A percentile compares a stretch with the other conserved stretches of the same genome.
Conservation (phyloP, 2,329 filamentous ascomycete genomes). For the Phialocephala sp. region DNA sequence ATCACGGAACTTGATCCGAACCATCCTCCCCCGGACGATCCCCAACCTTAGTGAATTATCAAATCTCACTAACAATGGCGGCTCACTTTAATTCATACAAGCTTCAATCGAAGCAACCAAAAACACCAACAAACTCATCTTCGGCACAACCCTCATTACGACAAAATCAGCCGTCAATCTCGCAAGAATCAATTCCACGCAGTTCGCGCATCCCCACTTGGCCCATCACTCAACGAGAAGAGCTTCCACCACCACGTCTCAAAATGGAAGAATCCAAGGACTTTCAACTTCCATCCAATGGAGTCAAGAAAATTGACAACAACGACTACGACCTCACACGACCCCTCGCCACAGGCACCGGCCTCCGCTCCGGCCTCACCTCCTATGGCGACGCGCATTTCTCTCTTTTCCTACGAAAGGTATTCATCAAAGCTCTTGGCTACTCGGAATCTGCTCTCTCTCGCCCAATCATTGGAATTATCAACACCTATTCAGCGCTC, state of each 20-base stretch:
- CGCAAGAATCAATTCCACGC: neutral
- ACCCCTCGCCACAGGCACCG: constrained; percentile 56
- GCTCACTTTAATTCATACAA: neutral
- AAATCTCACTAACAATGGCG: neutral
- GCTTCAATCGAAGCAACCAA: constrained; percentile 1
- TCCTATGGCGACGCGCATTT: constrained; percentile 78
- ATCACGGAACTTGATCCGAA: neutral
- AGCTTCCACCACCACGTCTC: neutral
- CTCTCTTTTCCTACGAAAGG: constrained; percentile 75
- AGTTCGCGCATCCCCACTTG: neutral
- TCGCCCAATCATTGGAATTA: constrained; percentile 74
- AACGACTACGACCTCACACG: constrained; percentile 63
- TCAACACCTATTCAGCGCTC: constrained; percentile 75
- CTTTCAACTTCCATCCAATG: neutral
- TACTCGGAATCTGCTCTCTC: constrained; percentile 75
- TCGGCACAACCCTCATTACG: neutral
- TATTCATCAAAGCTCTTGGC: constrained; percentile 78
- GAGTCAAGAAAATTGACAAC: neutral
- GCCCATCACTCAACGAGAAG: neutral
- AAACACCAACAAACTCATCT: constrained; percentile 1
- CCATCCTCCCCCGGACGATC: neutral
- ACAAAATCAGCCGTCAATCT: neutral
- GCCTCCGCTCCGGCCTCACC: constrained; percentile 68
- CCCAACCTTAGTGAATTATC: neutral
- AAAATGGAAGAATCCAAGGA: constrained; percentile 6